phyloP scores from a whole-genome alignment of 805 yeast species.

The Yarrowia deformans region DNA sequence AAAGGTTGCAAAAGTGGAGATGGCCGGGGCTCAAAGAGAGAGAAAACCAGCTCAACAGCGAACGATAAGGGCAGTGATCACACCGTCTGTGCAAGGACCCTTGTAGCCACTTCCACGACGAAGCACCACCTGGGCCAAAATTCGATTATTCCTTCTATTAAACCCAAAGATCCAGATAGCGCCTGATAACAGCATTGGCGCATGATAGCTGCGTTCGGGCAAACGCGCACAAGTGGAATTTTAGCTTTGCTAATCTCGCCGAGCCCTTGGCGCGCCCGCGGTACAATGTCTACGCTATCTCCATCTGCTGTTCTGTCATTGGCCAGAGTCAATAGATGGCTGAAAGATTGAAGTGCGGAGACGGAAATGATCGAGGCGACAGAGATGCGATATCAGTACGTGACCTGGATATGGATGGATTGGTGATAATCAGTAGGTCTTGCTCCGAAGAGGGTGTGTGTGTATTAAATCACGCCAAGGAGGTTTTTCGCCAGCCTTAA shows the following conservation, averaged over 20 bases:
- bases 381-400: neutral
- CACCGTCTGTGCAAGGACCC: neutral
- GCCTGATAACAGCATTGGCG: neutral
- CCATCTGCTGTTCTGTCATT: slow-evolving; percentile 11
- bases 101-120: slow-evolving; percentile 14
- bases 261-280: too few species aligned
- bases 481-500: slow-evolving; percentile 5
- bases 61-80: neutral
- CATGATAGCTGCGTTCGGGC: slow-evolving; percentile 5
- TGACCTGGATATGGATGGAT: neutral
- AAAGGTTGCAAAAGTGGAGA: neutral
- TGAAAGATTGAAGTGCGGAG: neutral
- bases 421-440: neutral
- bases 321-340: neutral
- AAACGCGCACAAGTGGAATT: slow-evolving; percentile 6
- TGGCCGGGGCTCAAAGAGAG: neutral
- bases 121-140: slow-evolving; percentile 8
- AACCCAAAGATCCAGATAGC: neutral
- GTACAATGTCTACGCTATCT: neutral
- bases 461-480: neutral
- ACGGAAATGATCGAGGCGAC: neutral
- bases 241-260: neutral
- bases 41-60: neutral
- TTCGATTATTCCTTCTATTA: neutral
- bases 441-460: neutral